Evolutionary conservation across 352 stramenopile species (phyloP).

Genomic region (Pythium coloratum): DNA sequence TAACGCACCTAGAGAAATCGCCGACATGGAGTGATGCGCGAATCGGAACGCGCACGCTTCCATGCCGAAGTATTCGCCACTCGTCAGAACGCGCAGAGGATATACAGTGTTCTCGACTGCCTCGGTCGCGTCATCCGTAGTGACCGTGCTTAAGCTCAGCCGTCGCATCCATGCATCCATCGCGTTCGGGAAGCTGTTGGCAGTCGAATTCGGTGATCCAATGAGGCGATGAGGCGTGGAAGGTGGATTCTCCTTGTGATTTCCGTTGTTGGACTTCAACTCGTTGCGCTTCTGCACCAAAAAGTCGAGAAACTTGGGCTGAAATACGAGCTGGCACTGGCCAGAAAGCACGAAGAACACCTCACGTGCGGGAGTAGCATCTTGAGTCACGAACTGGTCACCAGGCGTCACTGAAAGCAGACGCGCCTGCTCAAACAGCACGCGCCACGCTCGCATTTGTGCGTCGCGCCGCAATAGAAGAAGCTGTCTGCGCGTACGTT

Average conservation of each 20-base stretch:
- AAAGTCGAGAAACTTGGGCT: conserved; percentile 32
- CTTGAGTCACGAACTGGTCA: conserved; percentile 31
- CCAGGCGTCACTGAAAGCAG: conserved; percentile 22
- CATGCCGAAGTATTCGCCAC: conserved; percentile 48
- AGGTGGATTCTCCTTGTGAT: not conserved
- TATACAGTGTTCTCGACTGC: conserved; percentile 12
- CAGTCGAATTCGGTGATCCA: not conserved
- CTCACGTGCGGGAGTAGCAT: conserved; percentile 25
- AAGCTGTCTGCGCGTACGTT: conserved; percentile 1
- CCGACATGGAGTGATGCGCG: conserved; percentile 31
- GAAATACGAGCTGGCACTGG: conserved; percentile 31
- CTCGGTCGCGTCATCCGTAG: not conserved
- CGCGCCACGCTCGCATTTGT: conserved; percentile 2
- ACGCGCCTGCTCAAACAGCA: conserved; percentile 22
- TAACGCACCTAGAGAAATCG: conserved; percentile 36
- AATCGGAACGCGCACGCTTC: conserved; percentile 52
- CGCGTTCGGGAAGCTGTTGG: not conserved
- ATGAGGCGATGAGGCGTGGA: not conserved
- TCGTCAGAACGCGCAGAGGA: conserved; percentile 33
- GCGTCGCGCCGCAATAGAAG: conserved; percentile 9
- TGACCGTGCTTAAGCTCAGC: conserved; percentile 20
- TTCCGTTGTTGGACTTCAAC: conserved; percentile 13
- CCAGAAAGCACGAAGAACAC: conserved; percentile 39
- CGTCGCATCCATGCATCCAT: conserved; percentile 14
- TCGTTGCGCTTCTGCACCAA: conserved; percentile 27